Conservation (phyloP, 139 green algal genomes). For the Zygnema cylindricum region DNA sequence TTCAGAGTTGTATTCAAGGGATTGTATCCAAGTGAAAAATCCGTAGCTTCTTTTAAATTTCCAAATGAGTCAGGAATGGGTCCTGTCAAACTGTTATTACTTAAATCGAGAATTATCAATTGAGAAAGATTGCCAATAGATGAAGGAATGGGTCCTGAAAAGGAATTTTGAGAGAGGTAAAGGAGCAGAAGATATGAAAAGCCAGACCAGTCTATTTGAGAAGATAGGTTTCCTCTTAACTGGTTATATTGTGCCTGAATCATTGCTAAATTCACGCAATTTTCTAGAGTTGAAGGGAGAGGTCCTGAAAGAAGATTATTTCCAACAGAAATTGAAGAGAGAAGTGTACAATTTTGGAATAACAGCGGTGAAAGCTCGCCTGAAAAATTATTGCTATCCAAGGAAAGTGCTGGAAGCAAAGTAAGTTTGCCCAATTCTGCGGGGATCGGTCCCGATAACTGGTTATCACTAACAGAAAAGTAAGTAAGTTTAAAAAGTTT, state of each 20-base stretch:
- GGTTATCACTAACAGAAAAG: background rate
- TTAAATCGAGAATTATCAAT: background rate
- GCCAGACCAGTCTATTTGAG: background rate
- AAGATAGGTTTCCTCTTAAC: background rate
- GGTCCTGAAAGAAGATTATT: slow-evolving; percentile 24
- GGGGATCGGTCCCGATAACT: too few species aligned
- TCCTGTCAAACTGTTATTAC: background rate
- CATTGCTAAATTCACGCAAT: background rate
- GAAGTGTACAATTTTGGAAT: background rate
- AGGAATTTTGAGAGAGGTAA: background rate
- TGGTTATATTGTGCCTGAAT: background rate
- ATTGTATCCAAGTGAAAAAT: background rate
- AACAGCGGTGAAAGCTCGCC: slow-evolving; percentile 14
- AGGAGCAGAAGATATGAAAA: background rate
- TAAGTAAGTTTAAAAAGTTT: background rate
- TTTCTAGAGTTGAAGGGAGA: slow-evolving; percentile 15
- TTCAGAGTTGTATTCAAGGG: background rate
- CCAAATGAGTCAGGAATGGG: background rate
- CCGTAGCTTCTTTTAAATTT: background rate
- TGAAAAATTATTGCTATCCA: too few species aligned
- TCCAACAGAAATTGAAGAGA: background rate
- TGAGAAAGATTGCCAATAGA: background rate
- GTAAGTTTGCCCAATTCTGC: too few species aligned
- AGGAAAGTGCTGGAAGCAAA: too few species aligned
- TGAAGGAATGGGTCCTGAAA: background rate